Percentiles rank a stretch among this genome's conserved stretches.
Evolutionary conservation across 73 alveolate genomes (phyloP).

Genomic region (Paramecium primaurelia): DNA sequence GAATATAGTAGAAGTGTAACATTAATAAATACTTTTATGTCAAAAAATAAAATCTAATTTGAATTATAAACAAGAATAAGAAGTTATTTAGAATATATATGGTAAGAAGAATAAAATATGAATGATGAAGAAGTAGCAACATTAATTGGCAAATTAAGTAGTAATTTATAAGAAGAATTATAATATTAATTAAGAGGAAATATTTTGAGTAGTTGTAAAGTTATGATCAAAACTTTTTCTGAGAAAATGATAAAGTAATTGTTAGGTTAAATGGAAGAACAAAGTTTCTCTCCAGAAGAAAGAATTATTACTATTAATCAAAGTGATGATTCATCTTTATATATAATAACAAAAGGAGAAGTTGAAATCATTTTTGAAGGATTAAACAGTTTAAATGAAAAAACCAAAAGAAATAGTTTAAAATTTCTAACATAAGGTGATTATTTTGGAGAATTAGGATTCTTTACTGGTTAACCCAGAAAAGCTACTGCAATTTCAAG

Average conservation of each 20-base stretch:
- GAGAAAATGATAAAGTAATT: slow-evolving; percentile 66
- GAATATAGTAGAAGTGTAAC: slow-evolving; percentile 76
- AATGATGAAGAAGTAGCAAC: slow-evolving; percentile 75
- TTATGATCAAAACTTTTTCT: slow-evolving; percentile 67
- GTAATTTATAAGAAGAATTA: slow-evolving; percentile 68
- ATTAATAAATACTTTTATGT: slow-evolving; percentile 73
- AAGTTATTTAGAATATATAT: slow-evolving; percentile 78
- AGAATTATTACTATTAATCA: slow-evolving; percentile 69
- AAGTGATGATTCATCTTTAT: slow-evolving; percentile 69
- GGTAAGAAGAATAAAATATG: slow-evolving; percentile 70
- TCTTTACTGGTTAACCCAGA: slow-evolving; percentile 79
- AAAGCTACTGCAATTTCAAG: slow-evolving; percentile 74
- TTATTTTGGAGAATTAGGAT: slow-evolving; percentile 83
- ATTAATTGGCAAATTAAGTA: slow-evolving; percentile 70
- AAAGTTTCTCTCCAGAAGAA: slow-evolving; percentile 81
- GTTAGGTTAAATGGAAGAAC: slow-evolving; percentile 61
- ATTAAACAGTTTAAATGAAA: slow-evolving; percentile 44
- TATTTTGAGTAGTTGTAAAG: slow-evolving; percentile 66
- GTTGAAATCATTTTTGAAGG: slow-evolving; percentile 71
- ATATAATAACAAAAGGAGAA: slow-evolving; percentile 76
- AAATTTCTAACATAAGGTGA: slow-evolving; percentile 67
- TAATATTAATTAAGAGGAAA: slow-evolving; percentile 70
- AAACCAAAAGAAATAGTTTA: slow-evolving; percentile 49
- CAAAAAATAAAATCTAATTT: slow-evolving; percentile 69
- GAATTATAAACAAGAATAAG: slow-evolving; percentile 76